Percentiles rank a stretch among this genome's conserved stretches.
Evolutionary conservation across 2,329 filamentous ascomycete genomes (phyloP).

Genomic region (Thyridium curvatum): DNA sequence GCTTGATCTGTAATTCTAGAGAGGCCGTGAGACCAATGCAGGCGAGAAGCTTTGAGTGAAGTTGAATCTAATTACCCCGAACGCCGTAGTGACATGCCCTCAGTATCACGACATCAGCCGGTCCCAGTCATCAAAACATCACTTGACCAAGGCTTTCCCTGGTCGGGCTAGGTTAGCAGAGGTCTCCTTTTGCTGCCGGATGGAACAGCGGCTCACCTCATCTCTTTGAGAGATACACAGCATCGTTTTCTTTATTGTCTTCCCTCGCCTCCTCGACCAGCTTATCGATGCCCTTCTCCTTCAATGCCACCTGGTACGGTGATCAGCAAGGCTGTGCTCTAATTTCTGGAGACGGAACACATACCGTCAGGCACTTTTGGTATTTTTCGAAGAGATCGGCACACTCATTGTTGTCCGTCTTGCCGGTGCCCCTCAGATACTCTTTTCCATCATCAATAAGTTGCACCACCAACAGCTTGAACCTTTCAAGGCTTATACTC

Average conservation of each 20-base stretch:
- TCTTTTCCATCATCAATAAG: constrained; percentile 43
- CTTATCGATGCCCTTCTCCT: constrained; percentile 84
- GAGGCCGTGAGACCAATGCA: no score
- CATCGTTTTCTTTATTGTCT: constrained; percentile 82
- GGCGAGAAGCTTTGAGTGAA: no score
- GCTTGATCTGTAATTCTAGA: no score
- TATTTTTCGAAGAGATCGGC: constrained; percentile 82
- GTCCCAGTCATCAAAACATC: no score
- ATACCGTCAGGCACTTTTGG: constrained; percentile 75
- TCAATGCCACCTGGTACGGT: constrained; percentile 64
- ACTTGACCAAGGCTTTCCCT: no score
- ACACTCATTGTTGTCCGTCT: constrained; percentile 73
- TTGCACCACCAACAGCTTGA: no score
- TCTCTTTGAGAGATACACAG: constrained; percentile 37
- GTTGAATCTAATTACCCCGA: no score
- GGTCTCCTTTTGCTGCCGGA: not conserved
- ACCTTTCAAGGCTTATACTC: constrained; percentile 23
- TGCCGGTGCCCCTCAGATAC: constrained; percentile 80
- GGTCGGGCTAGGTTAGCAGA: no score
- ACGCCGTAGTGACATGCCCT: no score
- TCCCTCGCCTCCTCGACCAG: constrained; percentile 88
- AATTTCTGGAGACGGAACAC: constrained; percentile 16
- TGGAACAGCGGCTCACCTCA: not conserved
- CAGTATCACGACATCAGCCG: no score
- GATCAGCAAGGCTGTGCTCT: no score